Evolutionary conservation across 139 green algal genomes (phyloP).

Genomic region (Tetradesmus lagerheimii): DNA sequence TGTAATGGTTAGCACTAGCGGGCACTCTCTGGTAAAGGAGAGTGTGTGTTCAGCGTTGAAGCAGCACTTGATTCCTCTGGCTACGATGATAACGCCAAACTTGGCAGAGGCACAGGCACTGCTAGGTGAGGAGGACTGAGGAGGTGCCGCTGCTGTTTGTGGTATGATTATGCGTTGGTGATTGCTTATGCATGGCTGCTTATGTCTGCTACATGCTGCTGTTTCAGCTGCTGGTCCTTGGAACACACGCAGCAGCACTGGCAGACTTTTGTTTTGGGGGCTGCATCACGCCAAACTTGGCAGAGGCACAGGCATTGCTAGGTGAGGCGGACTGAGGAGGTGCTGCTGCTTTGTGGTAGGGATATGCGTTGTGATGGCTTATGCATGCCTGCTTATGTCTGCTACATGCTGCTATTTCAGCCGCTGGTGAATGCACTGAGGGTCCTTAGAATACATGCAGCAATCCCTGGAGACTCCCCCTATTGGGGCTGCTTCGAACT

Average conservation of each 20-base stretch:
- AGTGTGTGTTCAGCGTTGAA: slow-evolving; percentile 72
- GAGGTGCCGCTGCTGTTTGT: not conserved
- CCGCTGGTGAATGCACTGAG: too few species aligned
- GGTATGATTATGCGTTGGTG: not conserved
- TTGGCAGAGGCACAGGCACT: slow-evolving; percentile 89
- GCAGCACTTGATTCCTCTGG: slow-evolving; percentile 80
- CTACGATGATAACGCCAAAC: slow-evolving; percentile 94
- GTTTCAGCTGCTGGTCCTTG: too few species aligned
- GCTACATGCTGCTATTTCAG: too few species aligned
- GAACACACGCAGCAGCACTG: too few species aligned
- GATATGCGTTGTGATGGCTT: too few species aligned
- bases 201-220: too few species aligned
- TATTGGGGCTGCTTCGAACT: too few species aligned
- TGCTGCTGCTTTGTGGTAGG: not conserved
- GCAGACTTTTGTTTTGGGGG: too few species aligned
- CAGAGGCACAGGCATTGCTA: slow-evolving; percentile 89
- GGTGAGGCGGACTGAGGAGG: slow-evolving; percentile 52
- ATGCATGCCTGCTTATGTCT: too few species aligned
- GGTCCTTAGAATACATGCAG: too few species aligned
- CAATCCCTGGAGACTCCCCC: too few species aligned
- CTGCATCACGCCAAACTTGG: slow-evolving; percentile 96
- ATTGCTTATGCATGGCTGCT: too few species aligned
- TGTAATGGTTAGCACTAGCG: slow-evolving; percentile 93
- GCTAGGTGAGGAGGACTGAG: slow-evolving; percentile 65
- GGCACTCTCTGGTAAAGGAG: slow-evolving; percentile 75